phyloP scores from a whole-genome alignment of 2,329 filamentous ascomycete species.

The Trichoderma sp. region DNA sequence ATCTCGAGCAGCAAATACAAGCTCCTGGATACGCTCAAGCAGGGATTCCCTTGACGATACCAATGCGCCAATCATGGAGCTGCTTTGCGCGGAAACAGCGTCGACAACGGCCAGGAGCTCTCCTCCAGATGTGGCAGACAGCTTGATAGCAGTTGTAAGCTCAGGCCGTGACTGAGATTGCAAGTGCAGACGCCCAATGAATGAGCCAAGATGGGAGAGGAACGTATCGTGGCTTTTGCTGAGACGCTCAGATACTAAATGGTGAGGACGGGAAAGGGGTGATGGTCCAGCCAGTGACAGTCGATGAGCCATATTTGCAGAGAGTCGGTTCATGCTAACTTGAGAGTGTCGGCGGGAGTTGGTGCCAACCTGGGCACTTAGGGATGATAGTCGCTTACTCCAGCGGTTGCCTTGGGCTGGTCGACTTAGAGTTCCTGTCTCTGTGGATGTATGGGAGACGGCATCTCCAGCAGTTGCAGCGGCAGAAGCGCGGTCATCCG shows the following conservation, averaged over 20 bases:
- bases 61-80: conserved; percentile 63
- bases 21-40: conserved; percentile 74
- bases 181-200: conserved; percentile 84
- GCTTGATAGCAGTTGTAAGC: conserved; percentile 75
- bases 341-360: conserved; percentile 39
- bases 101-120: conserved; percentile 78
- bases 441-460: conserved; percentile 27
- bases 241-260: conserved; percentile 80
- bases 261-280: conserved; percentile 60
- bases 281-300: conserved; percentile 71
- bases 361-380: conserved; percentile 35
- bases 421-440: conserved; percentile 14
- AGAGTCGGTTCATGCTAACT: conserved; percentile 44
- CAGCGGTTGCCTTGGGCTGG: conserved; percentile 37
- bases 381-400: conserved; percentile 49
- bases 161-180: conserved; percentile 89
- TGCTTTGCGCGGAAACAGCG: conserved; percentile 75
- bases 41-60: conserved; percentile 70
- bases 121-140: conserved; percentile 78
- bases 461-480: conserved; percentile 32
- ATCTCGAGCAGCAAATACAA: conserved; percentile 78
- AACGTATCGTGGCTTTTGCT: conserved; percentile 82
- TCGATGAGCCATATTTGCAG: conserved; percentile 64
- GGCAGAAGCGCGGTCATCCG: conserved; percentile 43
- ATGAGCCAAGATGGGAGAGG: conserved; percentile 84